Percentiles rank a stretch among this genome's conserved stretches.
phyloP scores from a whole-genome alignment of 345 rosid species.

The Excoecaria agallocha region DNA sequence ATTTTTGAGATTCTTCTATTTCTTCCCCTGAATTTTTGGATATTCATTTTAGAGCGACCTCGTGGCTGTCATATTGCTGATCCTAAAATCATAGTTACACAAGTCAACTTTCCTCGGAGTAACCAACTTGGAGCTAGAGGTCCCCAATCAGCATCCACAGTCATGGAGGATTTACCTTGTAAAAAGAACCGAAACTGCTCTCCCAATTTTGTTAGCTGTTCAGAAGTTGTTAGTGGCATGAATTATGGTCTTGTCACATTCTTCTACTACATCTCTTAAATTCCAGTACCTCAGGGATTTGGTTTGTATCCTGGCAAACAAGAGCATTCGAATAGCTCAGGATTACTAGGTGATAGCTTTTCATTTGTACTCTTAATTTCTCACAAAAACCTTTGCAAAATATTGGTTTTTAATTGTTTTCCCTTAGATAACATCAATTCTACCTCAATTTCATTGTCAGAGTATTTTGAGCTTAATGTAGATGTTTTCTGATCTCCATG shows the following conservation, averaged over 20 bases:
- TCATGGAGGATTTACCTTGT: too few relatives aligned
- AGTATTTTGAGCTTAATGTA: too few relatives aligned
- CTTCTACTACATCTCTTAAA: constrained; percentile 7
- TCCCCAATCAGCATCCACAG: too few relatives aligned
- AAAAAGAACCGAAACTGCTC: too few relatives aligned
- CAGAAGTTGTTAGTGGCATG: too few relatives aligned
- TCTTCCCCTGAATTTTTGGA: constrained; percentile 7
- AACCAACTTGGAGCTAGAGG: neutral
- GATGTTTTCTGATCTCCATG: constrained; percentile 8
- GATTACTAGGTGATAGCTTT: neutral
- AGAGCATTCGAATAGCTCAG: neutral
- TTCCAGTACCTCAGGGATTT: neutral
- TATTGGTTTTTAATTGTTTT: too few relatives aligned
- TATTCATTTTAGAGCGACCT: constrained; percentile 2
- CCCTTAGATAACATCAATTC: too few relatives aligned
- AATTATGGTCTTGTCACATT: constrained; percentile 15
- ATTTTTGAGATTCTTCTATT: constrained; percentile 9
- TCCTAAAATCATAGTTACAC: neutral
- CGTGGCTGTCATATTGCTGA: neutral
- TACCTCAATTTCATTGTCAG: too few relatives aligned
- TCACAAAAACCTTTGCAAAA: too few relatives aligned
- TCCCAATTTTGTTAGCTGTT: too few relatives aligned
- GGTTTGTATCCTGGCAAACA: constrained; percentile 26
- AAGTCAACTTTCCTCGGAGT: neutral
- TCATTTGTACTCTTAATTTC: too few relatives aligned